These are phyloP conservation scores for Casaregolazyma lundiana DNA, from an alignment of 1,139 yeast species.

Conservation along the genomic window DNA sequence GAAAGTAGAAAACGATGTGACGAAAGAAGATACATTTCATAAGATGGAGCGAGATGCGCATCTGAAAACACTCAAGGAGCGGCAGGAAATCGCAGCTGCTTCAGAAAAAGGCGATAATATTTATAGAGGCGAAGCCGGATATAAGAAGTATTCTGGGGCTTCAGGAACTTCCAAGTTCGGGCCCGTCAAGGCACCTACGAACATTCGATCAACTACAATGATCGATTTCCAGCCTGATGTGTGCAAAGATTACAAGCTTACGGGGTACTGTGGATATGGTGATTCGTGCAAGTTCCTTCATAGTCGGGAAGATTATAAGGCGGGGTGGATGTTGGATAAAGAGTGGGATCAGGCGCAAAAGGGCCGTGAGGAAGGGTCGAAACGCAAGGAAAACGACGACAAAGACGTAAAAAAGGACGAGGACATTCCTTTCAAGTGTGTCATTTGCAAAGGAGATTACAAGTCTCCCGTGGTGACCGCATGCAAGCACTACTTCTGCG, in stretches of 20 bases:
- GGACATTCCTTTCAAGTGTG: slow-evolving; percentile 58
- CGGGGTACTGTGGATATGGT: slow-evolving; percentile 97
- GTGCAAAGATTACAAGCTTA: slow-evolving; percentile 86
- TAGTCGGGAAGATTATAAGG: slow-evolving; percentile 77
- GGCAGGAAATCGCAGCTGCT: neutral
- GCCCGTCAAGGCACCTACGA: slow-evolving; percentile 38
- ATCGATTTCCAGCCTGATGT: slow-evolving; percentile 92
- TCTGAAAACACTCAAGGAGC: slow-evolving; percentile 21
- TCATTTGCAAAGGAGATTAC: slow-evolving; percentile 56
- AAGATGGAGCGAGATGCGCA: slow-evolving; percentile 29
- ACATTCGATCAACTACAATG: slow-evolving; percentile 66
- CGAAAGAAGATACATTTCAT: slow-evolving; percentile 33
- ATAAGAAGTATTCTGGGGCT: slow-evolving; percentile 27
- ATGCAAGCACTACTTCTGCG: slow-evolving; percentile 68
- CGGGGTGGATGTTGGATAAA: slow-evolving; percentile 60
- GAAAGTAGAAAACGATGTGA: slow-evolving; percentile 29
- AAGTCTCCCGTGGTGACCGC: slow-evolving; percentile 54
- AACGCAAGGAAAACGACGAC: neutral
- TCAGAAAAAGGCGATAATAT: slow-evolving; percentile 25
- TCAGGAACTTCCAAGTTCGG: slow-evolving; percentile 22
- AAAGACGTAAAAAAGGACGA: slow-evolving; percentile 17
- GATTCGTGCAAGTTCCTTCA: slow-evolving; percentile 97
- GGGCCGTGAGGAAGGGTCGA: slow-evolving; percentile 11
- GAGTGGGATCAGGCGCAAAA: slow-evolving; percentile 60
- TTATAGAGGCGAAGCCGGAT: slow-evolving; percentile 35